Evolutionary conservation across 495 filamentous ascomycete species (phyloP).

Genomic region (Xylaria scruposa): DNA sequence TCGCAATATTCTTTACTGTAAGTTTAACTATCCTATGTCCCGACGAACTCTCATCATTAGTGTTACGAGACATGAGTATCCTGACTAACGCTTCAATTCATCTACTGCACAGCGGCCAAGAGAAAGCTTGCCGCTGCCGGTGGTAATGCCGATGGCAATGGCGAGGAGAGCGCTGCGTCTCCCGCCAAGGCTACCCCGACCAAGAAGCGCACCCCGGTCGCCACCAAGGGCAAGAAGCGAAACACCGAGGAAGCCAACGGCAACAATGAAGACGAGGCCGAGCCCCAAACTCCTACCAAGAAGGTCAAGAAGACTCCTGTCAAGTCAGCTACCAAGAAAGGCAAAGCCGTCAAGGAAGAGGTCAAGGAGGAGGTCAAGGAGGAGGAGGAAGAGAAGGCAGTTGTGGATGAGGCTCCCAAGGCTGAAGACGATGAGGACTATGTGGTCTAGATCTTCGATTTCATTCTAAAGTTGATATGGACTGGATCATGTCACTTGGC

Average conservation of each 20-base stretch:
- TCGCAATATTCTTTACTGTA: constrained; percentile 29
- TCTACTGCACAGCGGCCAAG: constrained; percentile 24
- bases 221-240: not conserved
- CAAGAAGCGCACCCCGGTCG: constrained; percentile 29
- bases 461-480: not conserved
- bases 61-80: not conserved
- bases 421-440: not conserved
- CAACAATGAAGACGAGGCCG: not conserved
- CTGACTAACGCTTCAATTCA: not conserved
- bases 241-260: constrained; percentile 6
- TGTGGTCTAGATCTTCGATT: not conserved
- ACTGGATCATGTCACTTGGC: not conserved
- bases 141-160: constrained; percentile 12
- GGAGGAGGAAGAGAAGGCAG: not conserved
- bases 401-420: not conserved
- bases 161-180: not conserved
- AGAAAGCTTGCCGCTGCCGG: constrained; percentile 28
- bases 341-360: constrained; percentile 19
- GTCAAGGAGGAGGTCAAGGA: not conserved
- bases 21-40: not conserved
- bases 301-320: constrained; percentile 23
- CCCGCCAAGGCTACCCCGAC: constrained; percentile 3
- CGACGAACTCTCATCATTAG: no score
- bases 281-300: constrained; percentile 13
- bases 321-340: constrained; percentile 26